Evolutionary conservation across 176 grass and related monocot species (phyloP).

Genomic region (Saccharum officinarum): DNA sequence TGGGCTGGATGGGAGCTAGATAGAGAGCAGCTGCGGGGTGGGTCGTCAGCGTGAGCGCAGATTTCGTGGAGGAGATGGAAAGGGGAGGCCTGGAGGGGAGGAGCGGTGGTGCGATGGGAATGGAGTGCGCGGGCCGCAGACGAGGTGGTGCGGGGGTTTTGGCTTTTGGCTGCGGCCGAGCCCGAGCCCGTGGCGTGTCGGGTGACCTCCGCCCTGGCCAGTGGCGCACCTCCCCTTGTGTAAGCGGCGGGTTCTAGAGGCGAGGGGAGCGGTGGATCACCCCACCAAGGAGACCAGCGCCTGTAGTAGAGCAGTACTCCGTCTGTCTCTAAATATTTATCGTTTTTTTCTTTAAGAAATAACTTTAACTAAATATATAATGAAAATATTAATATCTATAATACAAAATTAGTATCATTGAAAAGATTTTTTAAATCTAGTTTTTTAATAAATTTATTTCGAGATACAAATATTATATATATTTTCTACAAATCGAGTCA

Average conservation of each 20-base stretch:
- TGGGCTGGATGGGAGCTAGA: background rate
- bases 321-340: no score
- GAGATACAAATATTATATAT: no score
- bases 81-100: background rate
- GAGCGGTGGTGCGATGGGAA: background rate
- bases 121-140: background rate
- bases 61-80: constrained; percentile 27
- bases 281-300: background rate
- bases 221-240: no score
- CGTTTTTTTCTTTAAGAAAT: no score
- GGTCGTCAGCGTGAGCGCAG: constrained; percentile 24
- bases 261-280: background rate
- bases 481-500: no score
- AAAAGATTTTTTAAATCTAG: no score
- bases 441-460: no score
- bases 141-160: background rate
- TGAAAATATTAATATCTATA: no score
- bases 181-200: constrained; percentile 20
- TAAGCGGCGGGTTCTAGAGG: no score
- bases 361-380: no score
- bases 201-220: background rate
- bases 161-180: background rate
- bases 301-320: no score
- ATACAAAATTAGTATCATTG: no score
- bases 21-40: background rate